Conservation (phyloP, 179 eudicot species). For the Beta macrorhiza region DNA sequence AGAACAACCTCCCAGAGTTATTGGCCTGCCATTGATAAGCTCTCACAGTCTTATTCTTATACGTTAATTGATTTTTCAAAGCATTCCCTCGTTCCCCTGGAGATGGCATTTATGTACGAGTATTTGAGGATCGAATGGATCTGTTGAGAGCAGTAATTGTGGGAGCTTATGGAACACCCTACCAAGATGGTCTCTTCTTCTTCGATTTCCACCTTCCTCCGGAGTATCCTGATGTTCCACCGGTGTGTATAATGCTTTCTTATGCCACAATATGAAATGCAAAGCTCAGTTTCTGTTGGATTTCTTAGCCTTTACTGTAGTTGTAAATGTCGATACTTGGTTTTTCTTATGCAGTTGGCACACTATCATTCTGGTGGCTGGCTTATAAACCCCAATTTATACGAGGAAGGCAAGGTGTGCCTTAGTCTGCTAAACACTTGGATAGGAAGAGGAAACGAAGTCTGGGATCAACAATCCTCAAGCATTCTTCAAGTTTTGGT, state of each 20-base stretch:
- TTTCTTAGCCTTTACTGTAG: background rate
- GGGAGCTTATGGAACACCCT: constrained; percentile 97
- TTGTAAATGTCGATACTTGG: background rate
- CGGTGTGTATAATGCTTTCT: background rate
- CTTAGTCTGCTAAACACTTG: constrained; percentile 65
- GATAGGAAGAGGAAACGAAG: constrained; percentile 96
- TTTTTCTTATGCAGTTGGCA: constrained; percentile 59
- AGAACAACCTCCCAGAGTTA: constrained; percentile 87
- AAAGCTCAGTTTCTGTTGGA: background rate
- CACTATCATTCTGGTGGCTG: constrained; percentile 97
- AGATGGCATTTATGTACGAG: constrained; percentile 93
- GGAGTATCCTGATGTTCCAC: constrained; percentile 73
- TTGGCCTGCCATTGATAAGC: constrained; percentile 28
- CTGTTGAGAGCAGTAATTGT: constrained; percentile 86
- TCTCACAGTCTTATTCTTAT: background rate
- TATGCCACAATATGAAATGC: background rate
- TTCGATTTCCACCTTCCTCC: constrained; percentile 95
- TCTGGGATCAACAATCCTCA: constrained; percentile 92
- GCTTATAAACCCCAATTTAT: constrained; percentile 88
- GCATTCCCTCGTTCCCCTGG: constrained; percentile 16
- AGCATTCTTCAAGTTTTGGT: constrained; percentile 97
- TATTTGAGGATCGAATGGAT: constrained; percentile 95
- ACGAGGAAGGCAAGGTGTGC: constrained; percentile 63
- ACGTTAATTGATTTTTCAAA: background rate
- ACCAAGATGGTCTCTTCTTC: constrained; percentile 96